Base-by-base conservation (phyloP, 345 rosid species). In the Cardiospermum halicacabum region DNA sequence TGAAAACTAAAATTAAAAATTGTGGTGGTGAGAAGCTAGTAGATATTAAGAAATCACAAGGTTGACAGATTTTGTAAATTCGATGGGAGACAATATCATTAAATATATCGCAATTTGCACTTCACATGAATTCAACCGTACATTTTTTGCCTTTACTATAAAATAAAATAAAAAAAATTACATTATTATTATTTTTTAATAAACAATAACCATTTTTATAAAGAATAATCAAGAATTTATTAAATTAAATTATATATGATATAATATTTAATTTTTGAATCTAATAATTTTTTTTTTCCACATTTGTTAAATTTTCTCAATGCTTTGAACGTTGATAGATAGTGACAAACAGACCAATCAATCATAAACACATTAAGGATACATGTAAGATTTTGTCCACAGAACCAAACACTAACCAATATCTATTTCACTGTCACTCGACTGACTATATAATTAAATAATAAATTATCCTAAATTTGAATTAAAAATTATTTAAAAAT, bases 391-490 rank as follows among this genome's bases (percentile, higher is more conserved):
- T 51, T 37, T 36, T 64, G 37, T 37, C 15, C 18, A 19, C 65
- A 37, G n/a, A 45, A 48, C 69, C 69, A 51, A 51, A 62, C 68
- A 55, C 50, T 16, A 7, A 3, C 36, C 58, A 32, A 39, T 21
- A 3, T 26, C 43, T 45, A 53, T 40, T 51, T 53, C 39, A 43
- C 12, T 32, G 37, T 53, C 50, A 9, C 22, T 4, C 5, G 48
- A 60, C n/a, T n/a, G n/a, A n/a, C n/a, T n/a, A 42, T 11, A 16
- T 58, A 36, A 57, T 25, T 61, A 53, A 53, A 48, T 28, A 32
- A 36, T 69, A 22, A 47, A 24, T 11, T 62, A 34, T 50, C 3
- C 10, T 2, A 55, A 2, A 40, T 34, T 25, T 3, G 2, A 21
- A 26, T 61, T 24, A 55, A 21, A 47, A 56, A n/a, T 26, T 19